These are phyloP conservation scores for Lojkania enalia DNA, from an alignment of 2,329 filamentous ascomycete genomes.

Conservation along the genomic window DNA sequence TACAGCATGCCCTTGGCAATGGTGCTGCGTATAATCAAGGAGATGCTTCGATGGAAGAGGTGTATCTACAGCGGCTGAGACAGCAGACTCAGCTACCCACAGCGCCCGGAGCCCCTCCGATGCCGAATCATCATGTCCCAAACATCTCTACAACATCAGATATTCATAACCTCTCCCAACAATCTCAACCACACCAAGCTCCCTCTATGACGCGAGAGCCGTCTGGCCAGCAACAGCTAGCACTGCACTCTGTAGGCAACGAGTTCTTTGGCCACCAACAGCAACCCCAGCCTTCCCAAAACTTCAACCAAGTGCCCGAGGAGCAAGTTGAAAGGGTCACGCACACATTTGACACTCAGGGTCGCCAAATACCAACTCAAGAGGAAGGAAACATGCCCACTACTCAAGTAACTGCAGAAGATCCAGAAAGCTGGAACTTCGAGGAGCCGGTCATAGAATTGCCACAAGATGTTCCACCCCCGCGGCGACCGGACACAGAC, in stretches of 20 bases:
- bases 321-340: slow-evolving; percentile 62
- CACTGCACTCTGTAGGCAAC: slow-evolving; percentile 38
- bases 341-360: slow-evolving; percentile 62
- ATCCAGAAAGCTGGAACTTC: slow-evolving; percentile 87
- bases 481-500: slow-evolving; percentile 79
- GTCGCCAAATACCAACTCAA: slow-evolving; percentile 53
- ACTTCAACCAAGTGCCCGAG: slow-evolving; percentile 51
- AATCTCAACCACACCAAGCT: slow-evolving; percentile 45
- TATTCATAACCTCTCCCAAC: slow-evolving; percentile 45
- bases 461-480: slow-evolving; percentile 55
- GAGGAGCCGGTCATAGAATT: slow-evolving; percentile 72
- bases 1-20: slow-evolving; percentile 43
- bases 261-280: slow-evolving; percentile 45
- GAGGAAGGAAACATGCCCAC: slow-evolving; percentile 45
- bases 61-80: slow-evolving; percentile 61
- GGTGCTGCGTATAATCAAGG: slow-evolving; percentile 52
- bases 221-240: slow-evolving; percentile 44
- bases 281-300: slow-evolving; percentile 43
- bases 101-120: slow-evolving; percentile 42
- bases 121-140: slow-evolving; percentile 66
- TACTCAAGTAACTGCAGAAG: slow-evolving; percentile 52
- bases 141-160: slow-evolving; percentile 49
- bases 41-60: slow-evolving; percentile 62
- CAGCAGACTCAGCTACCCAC: slow-evolving; percentile 49
- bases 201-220: slow-evolving; percentile 51